Conservation (phyloP, 306 rosid species). For the Cercis canadensis region DNA sequence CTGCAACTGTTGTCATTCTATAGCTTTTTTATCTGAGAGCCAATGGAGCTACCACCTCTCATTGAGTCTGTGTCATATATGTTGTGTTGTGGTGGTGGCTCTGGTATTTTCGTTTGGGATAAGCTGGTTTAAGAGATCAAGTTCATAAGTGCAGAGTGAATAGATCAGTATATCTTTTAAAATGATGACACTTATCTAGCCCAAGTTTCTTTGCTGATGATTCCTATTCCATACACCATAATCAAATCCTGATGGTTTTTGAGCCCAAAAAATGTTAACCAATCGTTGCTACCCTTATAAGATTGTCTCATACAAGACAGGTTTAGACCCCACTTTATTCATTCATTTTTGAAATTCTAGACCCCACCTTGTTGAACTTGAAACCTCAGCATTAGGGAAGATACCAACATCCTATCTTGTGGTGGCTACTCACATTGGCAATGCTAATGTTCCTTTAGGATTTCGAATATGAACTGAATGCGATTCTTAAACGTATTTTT, state of each 20-base stretch:
- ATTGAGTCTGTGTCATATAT: neutral
- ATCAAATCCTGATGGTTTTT: neutral
- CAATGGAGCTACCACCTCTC: neutral
- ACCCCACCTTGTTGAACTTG: conserved; percentile 18
- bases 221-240: neutral
- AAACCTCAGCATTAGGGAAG: conserved; percentile 13
- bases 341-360: neutral
- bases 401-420: neutral
- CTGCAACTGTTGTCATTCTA: conserved; percentile 10
- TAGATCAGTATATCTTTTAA: neutral
- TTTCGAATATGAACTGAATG: neutral
- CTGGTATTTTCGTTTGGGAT: neutral
- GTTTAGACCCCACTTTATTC: neutral
- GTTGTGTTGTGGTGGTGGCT: neutral
- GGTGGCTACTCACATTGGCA: conserved; percentile 1
- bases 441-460: neutral
- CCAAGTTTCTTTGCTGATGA: neutral
- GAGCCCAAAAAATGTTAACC: neutral
- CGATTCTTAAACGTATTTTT: neutral
- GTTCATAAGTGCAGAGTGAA: neutral
- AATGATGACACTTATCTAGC: neutral
- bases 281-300: conserved; percentile 12
- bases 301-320: conserved; percentile 6
- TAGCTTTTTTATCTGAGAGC: neutral
- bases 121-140: conserved; percentile 1